These are phyloP conservation scores for Boeremia exigua DNA, from an alignment of 2,329 filamentous ascomycete genomes.

Conservation along the genomic window DNA sequence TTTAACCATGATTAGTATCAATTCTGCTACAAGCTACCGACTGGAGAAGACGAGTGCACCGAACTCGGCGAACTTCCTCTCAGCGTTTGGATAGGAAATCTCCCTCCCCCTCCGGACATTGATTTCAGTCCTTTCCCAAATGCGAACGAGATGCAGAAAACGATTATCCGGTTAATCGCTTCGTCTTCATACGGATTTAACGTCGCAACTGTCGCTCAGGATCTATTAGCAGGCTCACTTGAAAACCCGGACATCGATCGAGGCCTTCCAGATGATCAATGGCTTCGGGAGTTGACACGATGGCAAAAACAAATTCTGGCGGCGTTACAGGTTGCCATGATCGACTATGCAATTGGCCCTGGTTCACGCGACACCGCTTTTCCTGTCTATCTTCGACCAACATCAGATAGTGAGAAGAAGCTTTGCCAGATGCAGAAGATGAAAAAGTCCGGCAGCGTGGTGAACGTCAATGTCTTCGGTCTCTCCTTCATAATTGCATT, in stretches of 20 bases:
- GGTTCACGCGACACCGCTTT: conserved; percentile 3
- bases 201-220: neutral
- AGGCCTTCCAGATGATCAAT: conserved; percentile 24
- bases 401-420: conserved; percentile 17
- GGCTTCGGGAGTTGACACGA: conserved; percentile 25
- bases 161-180: conserved; percentile 9
- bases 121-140: conserved; percentile 16
- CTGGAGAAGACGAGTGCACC: conserved; percentile 6
- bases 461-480: conserved; percentile 34
- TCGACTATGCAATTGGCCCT: conserved; percentile 23
- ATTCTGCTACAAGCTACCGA: conserved; percentile 3
- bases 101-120: conserved; percentile 11
- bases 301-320: conserved; percentile 29
- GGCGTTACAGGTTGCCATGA: conserved; percentile 17
- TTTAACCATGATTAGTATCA: too few relatives aligned
- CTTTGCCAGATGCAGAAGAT: conserved; percentile 25
- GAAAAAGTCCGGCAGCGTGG: conserved; percentile 26
- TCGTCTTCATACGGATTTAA: conserved; percentile 11
- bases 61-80: conserved; percentile 5
- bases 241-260: conserved; percentile 3
- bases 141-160: conserved; percentile 20
- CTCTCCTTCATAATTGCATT: conserved; percentile 25
- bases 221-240: neutral
- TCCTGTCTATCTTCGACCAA: neutral
- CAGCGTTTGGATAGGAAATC: conserved; percentile 1